These are phyloP conservation scores for Aspergillus pseudoglaucus DNA, from an alignment of 2,329 filamentous ascomycete species.

Conservation along the genomic window DNA sequence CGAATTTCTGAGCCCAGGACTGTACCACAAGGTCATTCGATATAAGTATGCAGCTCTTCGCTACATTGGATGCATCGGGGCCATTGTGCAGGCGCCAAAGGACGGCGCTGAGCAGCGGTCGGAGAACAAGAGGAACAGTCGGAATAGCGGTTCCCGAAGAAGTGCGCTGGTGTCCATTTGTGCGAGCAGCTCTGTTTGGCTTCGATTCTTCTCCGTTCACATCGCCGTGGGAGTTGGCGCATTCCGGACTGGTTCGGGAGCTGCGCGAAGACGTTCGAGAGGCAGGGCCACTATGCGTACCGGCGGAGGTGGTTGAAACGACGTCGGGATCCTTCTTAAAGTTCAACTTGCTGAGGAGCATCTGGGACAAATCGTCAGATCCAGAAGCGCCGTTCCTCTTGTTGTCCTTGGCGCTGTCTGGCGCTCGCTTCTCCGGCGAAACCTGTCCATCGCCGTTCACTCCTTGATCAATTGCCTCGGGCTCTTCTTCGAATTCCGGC, in stretches of 20 bases:
- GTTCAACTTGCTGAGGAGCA: conserved; percentile 43
- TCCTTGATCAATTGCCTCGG: conserved; percentile 17
- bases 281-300: conserved; percentile 36
- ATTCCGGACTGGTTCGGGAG: conserved; percentile 41
- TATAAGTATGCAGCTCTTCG: conserved; percentile 37
- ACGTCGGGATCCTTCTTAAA: conserved; percentile 38
- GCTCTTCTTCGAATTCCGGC: conserved; percentile 39
- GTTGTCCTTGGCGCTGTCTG: conserved; percentile 14
- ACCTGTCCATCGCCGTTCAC: conserved; percentile 11
- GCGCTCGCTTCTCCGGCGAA: conserved; percentile 9
- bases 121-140: conserved; percentile 34
- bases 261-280: conserved; percentile 41
- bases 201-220: conserved; percentile 16
- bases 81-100: conserved; percentile 40
- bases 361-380: conserved; percentile 39
- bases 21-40: conserved; percentile 40
- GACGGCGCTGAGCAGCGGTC: conserved; percentile 39
- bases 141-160: conserved; percentile 29
- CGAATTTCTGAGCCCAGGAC: conserved; percentile 43
- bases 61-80: conserved; percentile 25
- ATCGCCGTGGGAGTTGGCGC: conserved; percentile 22
- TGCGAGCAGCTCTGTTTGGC: conserved; percentile 14
- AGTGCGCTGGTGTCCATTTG: conserved; percentile 25
- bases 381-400: conserved; percentile 15
- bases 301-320: conserved; percentile 35